Base-by-base conservation (phyloP, 2,329 filamentous ascomycete species). In the Hypoxylon sp. region DNA sequence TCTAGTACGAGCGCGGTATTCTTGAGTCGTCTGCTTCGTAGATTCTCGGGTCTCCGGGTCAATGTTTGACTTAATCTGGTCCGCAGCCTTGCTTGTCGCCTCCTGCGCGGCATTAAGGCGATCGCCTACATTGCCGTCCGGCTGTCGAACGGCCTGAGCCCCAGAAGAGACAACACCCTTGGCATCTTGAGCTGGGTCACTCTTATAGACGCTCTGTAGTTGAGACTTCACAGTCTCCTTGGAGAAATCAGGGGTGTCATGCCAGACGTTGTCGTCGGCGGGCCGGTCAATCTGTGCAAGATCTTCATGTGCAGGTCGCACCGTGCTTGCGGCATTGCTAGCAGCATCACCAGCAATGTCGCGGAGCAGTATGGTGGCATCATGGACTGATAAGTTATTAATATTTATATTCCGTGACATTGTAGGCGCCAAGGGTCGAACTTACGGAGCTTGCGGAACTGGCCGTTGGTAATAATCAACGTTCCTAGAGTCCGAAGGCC, bases 331-430 rank as follows among this genome's bases (percentile, higher is more conserved):
- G 6, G 92, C 91, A 76, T 92, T 95, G 70, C 87, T 87, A 10
- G 96, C 94, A 27, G 92, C 93, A 81, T 99, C 96, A 57, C 94
- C 93, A 65, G 92, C 93, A 77, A 99, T 96, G 76, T 98, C 95
- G 37, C 94, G 93, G 44, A 97, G 80, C 8, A 99, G 86, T 37
- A 95, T 85, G 27, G 88, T 88, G 11, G 92, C 91, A 84, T 99
- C 96, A 68, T 87, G 92, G 72, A 97, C 85, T 87, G 13, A 2
- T 15, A 37, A 27, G 2, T 2, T 4, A n/a, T 69, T 17, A 65
- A 32, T 13, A 1, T 48, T 24, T 17, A 8, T 15, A 2, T 42
- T 13, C 27, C 7, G 3, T 6, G 1, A 32, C 15, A 6, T 5
- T 13, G 6, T 2, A 7, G 1, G 3, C 13, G 37, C 19, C n/a